phyloP scores from a whole-genome alignment of 2,329 filamentous ascomycete species.

The Epichloe elymi region DNA sequence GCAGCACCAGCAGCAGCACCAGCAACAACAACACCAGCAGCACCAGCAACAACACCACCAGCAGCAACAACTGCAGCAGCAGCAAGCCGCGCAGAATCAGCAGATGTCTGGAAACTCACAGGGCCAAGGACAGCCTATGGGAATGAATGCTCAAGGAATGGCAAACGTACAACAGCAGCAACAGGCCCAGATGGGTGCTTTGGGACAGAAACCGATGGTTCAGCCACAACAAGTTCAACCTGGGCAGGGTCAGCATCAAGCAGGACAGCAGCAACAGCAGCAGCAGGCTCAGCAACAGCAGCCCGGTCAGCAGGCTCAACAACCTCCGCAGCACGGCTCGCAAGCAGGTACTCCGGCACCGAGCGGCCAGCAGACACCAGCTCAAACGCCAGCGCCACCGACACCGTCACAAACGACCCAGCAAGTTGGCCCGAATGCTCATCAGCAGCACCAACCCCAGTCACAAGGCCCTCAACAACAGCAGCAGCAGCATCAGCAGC shows the following conservation, averaged over 20 bases:
- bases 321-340: conserved; percentile 16
- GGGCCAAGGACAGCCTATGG: conserved; percentile 28
- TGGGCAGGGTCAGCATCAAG: conserved; percentile 13
- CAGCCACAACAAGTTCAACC: conserved; percentile 11
- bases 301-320: conserved; percentile 34
- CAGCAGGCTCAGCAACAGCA: conserved; percentile 30
- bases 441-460: conserved; percentile 17
- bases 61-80: conserved; percentile 19
- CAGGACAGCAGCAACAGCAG: conserved; percentile 29
- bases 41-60: conserved; percentile 27
- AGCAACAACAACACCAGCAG: conserved; percentile 13
- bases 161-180: conserved; percentile 23
- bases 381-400: conserved; percentile 23
- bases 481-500: conserved; percentile 7
- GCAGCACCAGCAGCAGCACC: conserved; percentile 27
- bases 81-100: conserved; percentile 23
- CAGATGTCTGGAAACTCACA: conserved; percentile 28
- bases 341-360: conserved; percentile 7
- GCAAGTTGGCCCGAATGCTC: conserved; percentile 17
- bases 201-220: conserved; percentile 8
- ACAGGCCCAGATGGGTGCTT: conserved; percentile 8
- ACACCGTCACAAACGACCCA: conserved; percentile 8
- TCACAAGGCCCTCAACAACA: conserved; percentile 1
- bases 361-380: conserved; percentile 26
- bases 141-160: conserved; percentile 34